Evolutionary conservation across 1,284 basidiomycete genomes (phyloP), one percentile per base, ranked within the genome.

Genomic region (Trichosporon faecale): DNA sequence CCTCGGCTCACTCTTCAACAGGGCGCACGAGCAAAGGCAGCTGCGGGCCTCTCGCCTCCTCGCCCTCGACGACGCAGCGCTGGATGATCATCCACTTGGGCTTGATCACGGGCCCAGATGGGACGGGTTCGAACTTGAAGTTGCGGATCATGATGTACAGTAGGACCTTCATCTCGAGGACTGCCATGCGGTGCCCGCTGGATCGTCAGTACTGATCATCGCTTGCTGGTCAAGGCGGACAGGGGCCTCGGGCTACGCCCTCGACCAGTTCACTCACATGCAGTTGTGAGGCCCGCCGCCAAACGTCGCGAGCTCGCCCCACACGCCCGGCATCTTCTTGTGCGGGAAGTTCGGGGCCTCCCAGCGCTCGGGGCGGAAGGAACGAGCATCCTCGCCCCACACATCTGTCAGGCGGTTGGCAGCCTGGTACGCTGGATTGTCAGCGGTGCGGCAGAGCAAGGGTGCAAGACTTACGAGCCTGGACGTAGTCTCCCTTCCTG

Each of bases 381-480:
- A 84, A 37, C 83, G 79, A 16, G 90, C 90, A 79, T 93, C 90
- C 33, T 85, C 82, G 7, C 92, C 91, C 88, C 90, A 94, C 61
- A 91, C 82, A 27, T 83, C 83, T 67, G 76, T 77, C 71, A 85
- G 86, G 74, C 86, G 87, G 82, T 93, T 91, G 74, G 91, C 86
- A 12, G 87, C 87, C 14, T 77, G 55, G 21, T 40, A 64, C 11
- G 33, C 35, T 37, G 25, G 5, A 8, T 5, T 23, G 33, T 37
- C 12, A 64, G 63, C 23, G 23, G 3, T 27, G 12, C 21, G 25
- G 35, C 6, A 21, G 9, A 12, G 23, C 14, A 35, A 91, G 74
- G 86, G 86, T 77, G 88, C 90, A 12, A 89, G 89, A 77, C 89
- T 91, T 37, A 88, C 80, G 79, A 37, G 83, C 72, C 66, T 82